These are phyloP conservation scores for Fusarium gaditjirri DNA, from an alignment of 2,329 filamentous ascomycete genomes.

Conservation along the genomic window DNA sequence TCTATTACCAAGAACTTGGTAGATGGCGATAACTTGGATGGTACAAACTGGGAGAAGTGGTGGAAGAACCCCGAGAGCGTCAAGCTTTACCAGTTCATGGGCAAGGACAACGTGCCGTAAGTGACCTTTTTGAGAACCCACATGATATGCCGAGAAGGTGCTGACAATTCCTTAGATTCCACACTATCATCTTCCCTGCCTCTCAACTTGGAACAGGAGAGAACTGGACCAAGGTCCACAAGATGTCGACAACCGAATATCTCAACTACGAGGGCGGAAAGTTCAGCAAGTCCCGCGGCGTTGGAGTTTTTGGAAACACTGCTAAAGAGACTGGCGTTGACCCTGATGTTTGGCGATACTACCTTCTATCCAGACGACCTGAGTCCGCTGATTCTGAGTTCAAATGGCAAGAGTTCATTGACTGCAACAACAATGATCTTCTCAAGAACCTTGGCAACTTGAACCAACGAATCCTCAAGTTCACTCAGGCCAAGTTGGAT, in stretches of 20 bases:
- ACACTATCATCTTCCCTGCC: slow-evolving; percentile 91
- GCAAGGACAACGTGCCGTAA: slow-evolving; percentile 73
- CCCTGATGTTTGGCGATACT: slow-evolving; percentile 93
- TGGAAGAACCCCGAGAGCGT: slow-evolving; percentile 92
- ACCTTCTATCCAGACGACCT: slow-evolving; percentile 84
- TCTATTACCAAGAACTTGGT: slow-evolving; percentile 94
- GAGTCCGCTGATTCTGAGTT: slow-evolving; percentile 91
- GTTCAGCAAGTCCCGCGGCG: slow-evolving; percentile 89
- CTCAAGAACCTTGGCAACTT: slow-evolving; percentile 80
- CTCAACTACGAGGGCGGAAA: slow-evolving; percentile 90
- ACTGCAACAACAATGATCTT: slow-evolving; percentile 90
- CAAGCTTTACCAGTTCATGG: slow-evolving; percentile 93
- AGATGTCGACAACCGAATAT: slow-evolving; percentile 87
- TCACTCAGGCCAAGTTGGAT: slow-evolving; percentile 79
- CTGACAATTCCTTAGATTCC: slow-evolving; percentile 52
- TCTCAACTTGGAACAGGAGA: slow-evolving; percentile 86
- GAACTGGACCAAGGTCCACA: slow-evolving; percentile 89
- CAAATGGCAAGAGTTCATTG: slow-evolving; percentile 86
- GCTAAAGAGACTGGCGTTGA: slow-evolving; percentile 87
- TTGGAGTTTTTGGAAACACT: slow-evolving; percentile 92
- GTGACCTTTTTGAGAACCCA: slow-evolving; percentile 48
- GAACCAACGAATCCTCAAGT: slow-evolving; percentile 79
- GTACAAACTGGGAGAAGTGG: slow-evolving; percentile 88
- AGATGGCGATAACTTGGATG: slow-evolving; percentile 55
- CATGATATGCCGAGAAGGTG: background rate